Evolutionary conservation across 2,329 filamentous ascomycete species (phyloP), one percentile per base, ranked within the genome.

Genomic region (Trichophyton mentagrophytes): DNA sequence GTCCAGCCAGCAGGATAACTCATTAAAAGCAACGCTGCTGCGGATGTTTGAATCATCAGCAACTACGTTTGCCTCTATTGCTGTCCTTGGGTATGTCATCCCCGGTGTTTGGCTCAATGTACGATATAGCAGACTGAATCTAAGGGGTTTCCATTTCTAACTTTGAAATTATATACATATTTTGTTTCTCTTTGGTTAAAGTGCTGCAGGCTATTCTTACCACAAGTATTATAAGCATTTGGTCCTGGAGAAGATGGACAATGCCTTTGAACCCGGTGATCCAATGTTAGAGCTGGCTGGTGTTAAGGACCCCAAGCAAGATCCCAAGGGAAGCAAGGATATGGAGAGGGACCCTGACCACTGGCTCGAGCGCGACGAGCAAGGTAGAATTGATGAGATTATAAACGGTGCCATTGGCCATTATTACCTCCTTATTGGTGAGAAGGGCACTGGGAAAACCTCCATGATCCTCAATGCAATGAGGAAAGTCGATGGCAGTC

Each of bases 401-500:
- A 82, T 99, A 25, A 76, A 81, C 56, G 93, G 93, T 0, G 75
- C 79, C 2, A 79, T 83, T 30, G 93, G 93, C 9, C 90, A 95
- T 70, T 99, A 99, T 70, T 89, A 93, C 73, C 80, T 99, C 1
- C 78, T 99, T 1, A 85, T 97, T 55, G 93, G 93, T 51, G 93
- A 97, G 70, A 97, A 99, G 75, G 93, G 93, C 3, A 95, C 89
- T 0, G 93, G 93, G 5, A 99, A 99, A 78, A 95, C 89, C 63
- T 95, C 89, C 66, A 97, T 99, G 93, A 77, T 99, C 68, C 80
- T 99, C 20, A 90, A 97, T 71, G 89, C 90, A 7, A 99, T 99
- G 92, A 85, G 86, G 60, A 95, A 95, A 72, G 86, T 91, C 61
- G 83, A 96, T 64, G 93, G 90, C 3, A 87, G 93, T 63, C 89